phyloP scores from a whole-genome alignment of 2,329 filamentous ascomycete species.

The Aspergillus caelatus region DNA sequence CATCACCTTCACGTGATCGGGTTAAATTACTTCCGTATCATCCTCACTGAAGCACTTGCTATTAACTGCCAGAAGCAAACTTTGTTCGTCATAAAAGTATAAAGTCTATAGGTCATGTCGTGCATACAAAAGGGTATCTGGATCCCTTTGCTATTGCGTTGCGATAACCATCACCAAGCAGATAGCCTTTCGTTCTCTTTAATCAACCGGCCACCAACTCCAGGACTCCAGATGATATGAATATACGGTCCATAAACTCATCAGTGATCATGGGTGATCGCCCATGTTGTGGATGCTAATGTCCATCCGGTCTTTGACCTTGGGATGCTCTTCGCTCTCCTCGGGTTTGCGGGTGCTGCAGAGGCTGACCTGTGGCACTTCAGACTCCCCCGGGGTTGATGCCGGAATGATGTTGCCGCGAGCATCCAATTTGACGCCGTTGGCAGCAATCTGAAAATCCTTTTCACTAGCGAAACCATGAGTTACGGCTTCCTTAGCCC shows the following conservation, averaged over 20 bases:
- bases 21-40: not conserved
- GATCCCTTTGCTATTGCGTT: conserved; percentile 13
- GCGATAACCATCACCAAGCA: conserved; percentile 20
- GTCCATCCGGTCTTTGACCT: conserved; percentile 57
- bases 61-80: not conserved
- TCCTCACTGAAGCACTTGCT: not conserved
- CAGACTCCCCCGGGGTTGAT: conserved; percentile 22
- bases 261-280: conserved; percentile 43
- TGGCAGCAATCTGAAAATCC: conserved; percentile 64
- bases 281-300: conserved; percentile 63
- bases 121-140: conserved; percentile 12
- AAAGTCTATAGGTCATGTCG: conserved; percentile 5
- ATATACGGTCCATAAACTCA: conserved; percentile 17
- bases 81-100: conserved; percentile 2
- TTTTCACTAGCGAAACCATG: conserved; percentile 62
- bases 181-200: conserved; percentile 20
- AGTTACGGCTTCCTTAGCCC: conserved; percentile 66
- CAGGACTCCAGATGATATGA: conserved; percentile 20
- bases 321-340: conserved; percentile 38
- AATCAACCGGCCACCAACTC: conserved; percentile 25
- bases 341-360: conserved; percentile 25
- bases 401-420: conserved; percentile 61
- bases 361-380: conserved; percentile 27
- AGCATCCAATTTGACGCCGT: conserved; percentile 61
- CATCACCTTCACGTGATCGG: not conserved